Percentiles rank a stretch among this genome's conserved stretches.
phyloP scores from a whole-genome alignment of 1,284 basidiomycete genomes.

The Nidula niveotomentosa region DNA sequence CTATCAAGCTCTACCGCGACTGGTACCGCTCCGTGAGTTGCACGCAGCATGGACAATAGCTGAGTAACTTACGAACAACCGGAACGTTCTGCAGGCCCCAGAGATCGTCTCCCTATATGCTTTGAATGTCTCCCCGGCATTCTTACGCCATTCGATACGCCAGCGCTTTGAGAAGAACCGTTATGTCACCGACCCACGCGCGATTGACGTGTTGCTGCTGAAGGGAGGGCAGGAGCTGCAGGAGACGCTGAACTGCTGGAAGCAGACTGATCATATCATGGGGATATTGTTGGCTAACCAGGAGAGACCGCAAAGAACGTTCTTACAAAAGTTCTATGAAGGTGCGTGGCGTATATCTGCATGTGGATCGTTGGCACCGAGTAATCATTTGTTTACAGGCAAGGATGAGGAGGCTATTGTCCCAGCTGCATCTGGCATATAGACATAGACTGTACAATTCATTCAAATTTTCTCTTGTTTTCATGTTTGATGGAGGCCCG shows the following conservation, averaged over 20 bases:
- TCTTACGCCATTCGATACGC: conserved; percentile 83
- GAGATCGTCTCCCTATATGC: conserved; percentile 88
- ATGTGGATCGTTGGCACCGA: neutral
- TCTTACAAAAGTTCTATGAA: conserved; percentile 85
- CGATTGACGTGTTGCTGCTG: conserved; percentile 87
- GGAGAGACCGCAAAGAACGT: conserved; percentile 58
- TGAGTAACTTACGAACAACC: neutral
- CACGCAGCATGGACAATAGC: neutral
- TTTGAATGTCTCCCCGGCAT: conserved; percentile 80
- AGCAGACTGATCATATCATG: conserved; percentile 77
- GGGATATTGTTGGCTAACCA: conserved; percentile 55
- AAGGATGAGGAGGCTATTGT: conserved; percentile 35
- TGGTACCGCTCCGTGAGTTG: conserved; percentile 87
- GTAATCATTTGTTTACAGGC: conserved; percentile 18
- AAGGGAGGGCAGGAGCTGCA: conserved; percentile 92
- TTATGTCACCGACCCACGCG: conserved; percentile 78
- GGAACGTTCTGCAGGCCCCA: conserved; percentile 65
- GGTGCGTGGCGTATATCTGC: conserved; percentile 44
- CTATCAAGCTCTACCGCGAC: conserved; percentile 83
- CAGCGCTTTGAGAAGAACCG: conserved; percentile 88
- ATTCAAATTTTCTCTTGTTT: too few relatives aligned
- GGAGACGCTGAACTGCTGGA: conserved; percentile 95
- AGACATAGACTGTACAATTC: neutral
- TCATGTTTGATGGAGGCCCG: too few relatives aligned
- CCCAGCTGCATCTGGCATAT: conserved; percentile 34